Percentiles rank a stretch among this genome's conserved stretches.
Conservation (phyloP, 2,329 filamentous ascomycete species). For the Cercospora brassicicola region DNA sequence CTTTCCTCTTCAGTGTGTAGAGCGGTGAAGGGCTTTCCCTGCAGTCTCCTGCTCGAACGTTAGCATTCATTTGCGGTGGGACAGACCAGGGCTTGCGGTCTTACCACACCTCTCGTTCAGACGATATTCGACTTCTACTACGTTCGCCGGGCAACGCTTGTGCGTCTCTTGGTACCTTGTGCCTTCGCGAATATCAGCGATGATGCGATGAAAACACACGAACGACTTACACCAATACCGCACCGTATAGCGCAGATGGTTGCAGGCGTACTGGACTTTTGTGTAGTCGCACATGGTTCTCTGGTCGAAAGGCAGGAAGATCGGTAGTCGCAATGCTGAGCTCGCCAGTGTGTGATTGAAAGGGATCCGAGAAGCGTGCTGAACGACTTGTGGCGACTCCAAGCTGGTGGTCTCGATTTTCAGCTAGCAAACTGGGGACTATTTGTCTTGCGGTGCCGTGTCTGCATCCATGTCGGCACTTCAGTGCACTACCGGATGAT, state of each 20-base stretch:
- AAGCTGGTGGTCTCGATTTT: not conserved
- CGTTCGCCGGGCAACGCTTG: constrained; percentile 56
- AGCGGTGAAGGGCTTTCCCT: constrained; percentile 20
- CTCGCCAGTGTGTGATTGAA: not conserved
- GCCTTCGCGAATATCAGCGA: constrained; percentile 23
- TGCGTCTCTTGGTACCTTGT: constrained; percentile 56
- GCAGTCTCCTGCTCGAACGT: constrained; percentile 23
- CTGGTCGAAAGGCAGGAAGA: not conserved
- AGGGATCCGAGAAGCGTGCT: not conserved
- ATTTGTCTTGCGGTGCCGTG: constrained; percentile 22
- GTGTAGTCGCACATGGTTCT: constrained; percentile 59
- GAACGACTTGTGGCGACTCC: not conserved
- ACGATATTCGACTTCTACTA: constrained; percentile 55
- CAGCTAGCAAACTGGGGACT: constrained; percentile 22
- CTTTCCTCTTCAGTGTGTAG: constrained; percentile 26
- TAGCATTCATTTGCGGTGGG: not conserved
- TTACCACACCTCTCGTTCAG: constrained; percentile 51
- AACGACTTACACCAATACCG: constrained; percentile 54
- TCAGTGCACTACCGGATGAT: constrained; percentile 12
- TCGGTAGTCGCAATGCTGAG: not conserved
- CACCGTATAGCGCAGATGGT: constrained; percentile 57
- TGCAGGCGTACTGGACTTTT: constrained; percentile 59
- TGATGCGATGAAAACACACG: not conserved
- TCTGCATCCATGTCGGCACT: constrained; percentile 25
- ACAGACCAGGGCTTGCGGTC: constrained; percentile 9